Conservation (phyloP, 768 basidiomycete species). For the Tulasnella sp. region DNA sequence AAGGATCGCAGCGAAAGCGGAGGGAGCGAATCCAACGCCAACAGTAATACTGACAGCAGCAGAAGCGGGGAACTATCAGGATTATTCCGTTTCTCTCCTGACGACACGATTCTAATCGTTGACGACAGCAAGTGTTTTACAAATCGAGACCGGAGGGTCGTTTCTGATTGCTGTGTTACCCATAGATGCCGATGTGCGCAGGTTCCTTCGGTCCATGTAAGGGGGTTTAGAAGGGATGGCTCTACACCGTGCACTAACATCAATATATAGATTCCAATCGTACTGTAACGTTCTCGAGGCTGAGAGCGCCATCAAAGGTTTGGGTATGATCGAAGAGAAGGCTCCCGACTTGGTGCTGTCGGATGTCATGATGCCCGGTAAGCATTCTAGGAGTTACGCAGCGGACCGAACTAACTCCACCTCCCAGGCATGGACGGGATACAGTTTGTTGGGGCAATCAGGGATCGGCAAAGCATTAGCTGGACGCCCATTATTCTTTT, state of each 20-base stretch:
- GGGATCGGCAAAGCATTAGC: constrained; percentile 25
- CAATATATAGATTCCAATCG: constrained; percentile 30
- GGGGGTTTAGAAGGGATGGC: neutral
- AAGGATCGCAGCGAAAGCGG: constrained; percentile 2
- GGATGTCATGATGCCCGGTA: constrained; percentile 35
- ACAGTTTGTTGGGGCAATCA: constrained; percentile 29
- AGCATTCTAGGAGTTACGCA: neutral
- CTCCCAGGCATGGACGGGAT: constrained; percentile 31
- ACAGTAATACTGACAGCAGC: constrained; percentile 24
- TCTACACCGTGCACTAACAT: neutral
- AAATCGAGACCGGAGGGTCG: constrained; percentile 20
- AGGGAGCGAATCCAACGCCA: constrained; percentile 25
- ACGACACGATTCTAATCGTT: constrained; percentile 30
- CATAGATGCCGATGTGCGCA: constrained; percentile 30
- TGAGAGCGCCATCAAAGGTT: constrained; percentile 29
- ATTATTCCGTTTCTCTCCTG: constrained; percentile 31
- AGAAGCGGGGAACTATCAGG: constrained; percentile 31
- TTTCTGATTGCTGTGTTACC: neutral
- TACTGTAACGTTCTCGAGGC: constrained; percentile 33
- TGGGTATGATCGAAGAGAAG: constrained; percentile 23
- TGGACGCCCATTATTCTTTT: constrained; percentile 33
- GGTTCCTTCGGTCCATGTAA: constrained; percentile 31
- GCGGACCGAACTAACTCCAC: neutral
- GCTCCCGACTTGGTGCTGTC: constrained; percentile 32
- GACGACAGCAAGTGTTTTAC: constrained; percentile 24